Conservation (phyloP, 805 yeast genomes). For the Wickerhamiella spandovensis region DNA sequence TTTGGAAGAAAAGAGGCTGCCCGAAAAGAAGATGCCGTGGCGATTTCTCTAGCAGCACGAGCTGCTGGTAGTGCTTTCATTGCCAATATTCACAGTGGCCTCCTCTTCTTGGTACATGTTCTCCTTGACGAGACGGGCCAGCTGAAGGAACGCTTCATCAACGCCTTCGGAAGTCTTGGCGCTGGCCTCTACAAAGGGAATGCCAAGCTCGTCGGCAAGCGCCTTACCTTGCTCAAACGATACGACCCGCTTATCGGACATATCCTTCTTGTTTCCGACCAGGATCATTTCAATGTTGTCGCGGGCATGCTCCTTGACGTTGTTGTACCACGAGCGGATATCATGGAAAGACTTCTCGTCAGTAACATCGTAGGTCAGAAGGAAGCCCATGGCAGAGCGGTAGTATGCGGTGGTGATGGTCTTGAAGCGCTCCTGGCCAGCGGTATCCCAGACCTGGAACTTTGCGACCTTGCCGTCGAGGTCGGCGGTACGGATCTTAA, state of each 20-base stretch:
- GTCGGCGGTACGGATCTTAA: slow-evolving; percentile 92
- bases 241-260: slow-evolving; percentile 74
- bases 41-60: slow-evolving; percentile 22
- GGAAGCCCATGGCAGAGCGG: slow-evolving; percentile 97
- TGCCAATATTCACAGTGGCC: slow-evolving; percentile 22
- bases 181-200: slow-evolving; percentile 90
- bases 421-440: slow-evolving; percentile 96
- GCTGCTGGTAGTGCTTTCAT: slow-evolving; percentile 12
- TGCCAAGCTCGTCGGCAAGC: slow-evolving; percentile 70
- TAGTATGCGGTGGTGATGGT: slow-evolving; percentile 96
- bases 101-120: slow-evolving; percentile 37
- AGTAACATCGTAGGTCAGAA: slow-evolving; percentile 92
- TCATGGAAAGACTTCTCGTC: slow-evolving; percentile 92
- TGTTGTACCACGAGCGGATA: slow-evolving; percentile 88
- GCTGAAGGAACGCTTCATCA: slow-evolving; percentile 77
- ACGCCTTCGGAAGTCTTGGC: slow-evolving; percentile 91
- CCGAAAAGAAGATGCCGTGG: too few species aligned
- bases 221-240: slow-evolving; percentile 81
- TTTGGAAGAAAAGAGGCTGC: too few species aligned
- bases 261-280: slow-evolving; percentile 94
- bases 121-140: slow-evolving; percentile 78
- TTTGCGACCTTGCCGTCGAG: slow-evolving; percentile 86
- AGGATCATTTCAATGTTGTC: slow-evolving; percentile 89
- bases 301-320: slow-evolving; percentile 91
- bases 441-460: slow-evolving; percentile 97